Evolutionary conservation across 2,329 filamentous ascomycete species (phyloP), one percentile per base, ranked within the genome.

Genomic region (Amauroascus niger): DNA sequence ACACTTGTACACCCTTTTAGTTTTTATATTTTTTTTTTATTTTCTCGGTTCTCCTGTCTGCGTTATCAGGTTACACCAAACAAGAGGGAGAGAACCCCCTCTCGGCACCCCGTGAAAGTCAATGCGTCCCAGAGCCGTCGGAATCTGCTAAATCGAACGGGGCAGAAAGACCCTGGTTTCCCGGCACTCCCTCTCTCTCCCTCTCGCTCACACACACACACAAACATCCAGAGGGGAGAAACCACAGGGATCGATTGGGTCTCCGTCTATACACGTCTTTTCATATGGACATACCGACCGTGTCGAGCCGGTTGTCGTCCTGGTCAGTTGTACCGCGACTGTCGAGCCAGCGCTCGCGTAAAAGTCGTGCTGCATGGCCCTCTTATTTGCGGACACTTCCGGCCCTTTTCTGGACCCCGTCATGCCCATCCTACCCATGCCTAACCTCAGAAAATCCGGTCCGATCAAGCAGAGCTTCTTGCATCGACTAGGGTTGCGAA

Each of bases 381-480:
- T 70, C 65, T 67, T 68, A 56, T 65, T 71, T 61, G 65, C 67
- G 59, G 67, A 70, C 64, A 63, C 60, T 60, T 64, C 65, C 57
- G 66, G 61, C 64, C 69, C 64, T 60, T 65, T 63, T 57, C 64
- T 64, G 61, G 64, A 63, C 61, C 64, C 60, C 44, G 55, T 67
- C 61, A 64, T 64, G 59, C 60, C 67, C 44, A 56, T 67, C 61
- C 64, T 64, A 59, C 60, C 67, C 54, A 62, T 66, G 56, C 57
- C 64, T 59, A 67, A 69, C 59, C 60, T 60, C 43, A 67, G 69
- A 56, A 67, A 66, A 59, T 59, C 64, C 54, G 61, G 63, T 52
- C 63, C 63, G 22, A 53, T 59, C 50, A 71, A 71, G 58, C 66
- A 68, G 63, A 72, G 71, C 59, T 72, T 75, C 67, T 73, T 71